These are phyloP conservation scores for Taxillus chinensis DNA, from an alignment of 164 flowering plant genomes.

Conservation along the genomic window DNA sequence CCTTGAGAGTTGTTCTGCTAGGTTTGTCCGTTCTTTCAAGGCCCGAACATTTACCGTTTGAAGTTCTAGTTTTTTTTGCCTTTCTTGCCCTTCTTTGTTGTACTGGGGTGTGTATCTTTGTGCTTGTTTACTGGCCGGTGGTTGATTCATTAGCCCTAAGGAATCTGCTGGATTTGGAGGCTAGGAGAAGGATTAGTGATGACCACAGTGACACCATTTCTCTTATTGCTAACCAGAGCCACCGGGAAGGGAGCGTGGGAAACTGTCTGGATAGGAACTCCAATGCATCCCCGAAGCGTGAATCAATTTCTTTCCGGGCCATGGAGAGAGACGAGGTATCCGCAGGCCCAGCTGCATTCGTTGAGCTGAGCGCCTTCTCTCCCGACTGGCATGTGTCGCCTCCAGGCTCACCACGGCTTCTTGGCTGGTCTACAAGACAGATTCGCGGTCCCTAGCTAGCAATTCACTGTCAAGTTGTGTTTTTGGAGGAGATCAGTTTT, in stretches of 20 bases:
- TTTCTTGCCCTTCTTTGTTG: conserved; percentile 67
- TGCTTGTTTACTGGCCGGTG: conserved; percentile 82
- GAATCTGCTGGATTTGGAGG: conserved; percentile 41
- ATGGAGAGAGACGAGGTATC: conserved; percentile 40
- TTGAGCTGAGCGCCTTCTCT: conserved; percentile 39
- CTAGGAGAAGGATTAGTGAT: conserved; percentile 32
- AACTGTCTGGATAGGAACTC: conserved; percentile 46
- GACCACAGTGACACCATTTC: conserved; percentile 45
- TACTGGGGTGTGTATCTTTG: conserved; percentile 53
- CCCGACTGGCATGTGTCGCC: conserved; percentile 29
- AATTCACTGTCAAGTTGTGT: conserved; percentile 2
- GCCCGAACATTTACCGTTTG: conserved; percentile 54
- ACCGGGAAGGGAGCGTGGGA: conserved; percentile 25
- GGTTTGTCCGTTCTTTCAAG: conserved; percentile 65
- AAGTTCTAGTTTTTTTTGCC: conserved; percentile 59
- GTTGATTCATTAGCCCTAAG: conserved; percentile 76
- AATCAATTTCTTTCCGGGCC: conserved; percentile 76
- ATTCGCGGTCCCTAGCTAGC: conserved; percentile 8
- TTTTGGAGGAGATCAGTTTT: conserved; percentile 24
- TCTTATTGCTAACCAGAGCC: conserved; percentile 55
- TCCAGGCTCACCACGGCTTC: conserved; percentile 32
- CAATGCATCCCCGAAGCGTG: conserved; percentile 54
- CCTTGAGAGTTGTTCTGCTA: conserved; percentile 68
- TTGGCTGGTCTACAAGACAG: background rate
- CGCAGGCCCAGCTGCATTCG: conserved; percentile 19